Base-by-base conservation (phyloP, 1,284 basidiomycete genomes). In the Moniliella sp. region DNA sequence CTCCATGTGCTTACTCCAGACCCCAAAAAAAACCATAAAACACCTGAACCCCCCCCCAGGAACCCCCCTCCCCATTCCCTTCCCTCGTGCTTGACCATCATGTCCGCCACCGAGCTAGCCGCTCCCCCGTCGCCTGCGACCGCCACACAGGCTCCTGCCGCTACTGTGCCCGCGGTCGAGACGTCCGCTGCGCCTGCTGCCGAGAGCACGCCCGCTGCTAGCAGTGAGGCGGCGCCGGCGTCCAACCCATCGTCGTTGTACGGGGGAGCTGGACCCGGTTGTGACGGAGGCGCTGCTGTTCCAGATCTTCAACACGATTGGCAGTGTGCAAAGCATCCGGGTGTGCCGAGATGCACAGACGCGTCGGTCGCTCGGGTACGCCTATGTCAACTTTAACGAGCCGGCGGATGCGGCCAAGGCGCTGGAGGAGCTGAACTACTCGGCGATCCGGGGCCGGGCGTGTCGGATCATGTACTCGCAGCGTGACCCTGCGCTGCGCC, bases 391-490 rank as follows among this genome's bases (percentile, higher is more conserved):
- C 70, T 99, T 91, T 65, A 72, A 97, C 63, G 94, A 94, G 63
- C 70, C 83, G 19, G 70, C 67, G 36, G 91, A 99, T 71, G 91
- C 88, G 75, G 91, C 97, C 69, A 83, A 86, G 62, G 88, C 91
- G 43, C 73, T 99, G 46, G 91, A 99, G 69, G 82, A 88, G 67
- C 76, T 99, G 65, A 99, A 99, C 69, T 99, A 97, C 66, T 93
- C 88, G 46, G 68, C 86, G 59, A 97, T 99, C 69, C 94, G 94
- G 71, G 77, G 77, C 65, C 80, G 83, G 57, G 77, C 91, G 45
- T 99, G 91, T 71, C 84, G 91, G 59, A 99, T 99, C 70, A 99
- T 99, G 91, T 94, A 91, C 86, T 94, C 86, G 59, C 88, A 97
- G 73, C 82, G 91, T 63, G 91, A 97, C 69, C 91, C 91, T 42